Evolutionary conservation across 306 rosid genomes (phyloP).

Genomic region (Leucaena leucocephala): DNA sequence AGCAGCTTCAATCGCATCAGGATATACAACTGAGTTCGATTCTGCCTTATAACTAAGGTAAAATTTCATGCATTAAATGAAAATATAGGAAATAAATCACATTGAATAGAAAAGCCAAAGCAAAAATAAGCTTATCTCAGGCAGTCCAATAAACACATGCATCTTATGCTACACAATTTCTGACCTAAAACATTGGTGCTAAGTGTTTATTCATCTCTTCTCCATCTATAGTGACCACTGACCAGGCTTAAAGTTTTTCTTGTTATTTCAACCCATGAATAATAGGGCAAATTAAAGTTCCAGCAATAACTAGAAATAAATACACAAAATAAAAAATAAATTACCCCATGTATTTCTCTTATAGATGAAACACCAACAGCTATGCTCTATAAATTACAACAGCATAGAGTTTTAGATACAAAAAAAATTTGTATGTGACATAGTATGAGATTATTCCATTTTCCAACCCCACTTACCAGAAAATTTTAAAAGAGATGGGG

Average conservation of each 20-base stretch:
- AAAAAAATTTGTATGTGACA: not conserved
- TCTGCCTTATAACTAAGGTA: not conserved
- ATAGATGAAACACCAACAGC: not conserved
- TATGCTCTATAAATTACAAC: constrained; percentile 32
- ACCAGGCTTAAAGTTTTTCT: not conserved
- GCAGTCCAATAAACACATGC: not conserved
- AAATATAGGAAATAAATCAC: not conserved
- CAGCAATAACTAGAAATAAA: constrained; percentile 1
- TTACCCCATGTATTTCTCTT: not conserved
- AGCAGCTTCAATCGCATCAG: not conserved
- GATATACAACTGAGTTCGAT: not conserved
- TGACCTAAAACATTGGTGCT: not conserved
- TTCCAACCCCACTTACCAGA: not conserved
- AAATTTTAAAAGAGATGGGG: not conserved
- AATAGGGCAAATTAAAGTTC: not conserved
- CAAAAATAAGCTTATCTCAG: not conserved
- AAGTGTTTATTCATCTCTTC: not conserved
- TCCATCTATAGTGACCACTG: too few relatives aligned
- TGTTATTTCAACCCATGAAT: not conserved
- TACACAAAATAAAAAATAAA: too few relatives aligned
- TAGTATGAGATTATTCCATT: not conserved
- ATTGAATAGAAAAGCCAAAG: not conserved
- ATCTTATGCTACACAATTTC: not conserved
- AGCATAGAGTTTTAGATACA: constrained; percentile 19
- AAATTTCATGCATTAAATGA: not conserved